Evolutionary conservation across 2,329 filamentous ascomycete species (phyloP).

Genomic region (Sordariomycetes sp.): DNA sequence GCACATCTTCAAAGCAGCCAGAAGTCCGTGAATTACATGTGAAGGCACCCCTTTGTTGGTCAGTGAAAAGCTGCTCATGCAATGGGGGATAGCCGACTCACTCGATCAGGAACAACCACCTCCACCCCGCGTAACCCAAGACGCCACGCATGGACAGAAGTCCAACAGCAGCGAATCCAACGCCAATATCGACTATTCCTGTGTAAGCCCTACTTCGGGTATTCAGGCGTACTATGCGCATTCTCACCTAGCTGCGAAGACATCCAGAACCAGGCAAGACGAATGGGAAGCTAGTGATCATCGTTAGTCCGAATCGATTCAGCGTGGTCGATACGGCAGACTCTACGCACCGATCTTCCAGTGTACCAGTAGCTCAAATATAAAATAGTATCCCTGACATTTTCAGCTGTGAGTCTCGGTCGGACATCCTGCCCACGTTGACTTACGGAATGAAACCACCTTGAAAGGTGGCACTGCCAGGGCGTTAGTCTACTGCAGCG

Average conservation of each 20-base stretch:
- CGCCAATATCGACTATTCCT: constrained; percentile 35
- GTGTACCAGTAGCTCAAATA: constrained; percentile 67
- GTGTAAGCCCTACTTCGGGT: too few relatives aligned
- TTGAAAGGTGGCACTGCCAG: constrained; percentile 27
- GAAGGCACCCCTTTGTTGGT: constrained; percentile 15
- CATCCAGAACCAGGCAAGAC: constrained; percentile 61
- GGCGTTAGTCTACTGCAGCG: neutral
- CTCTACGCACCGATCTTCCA: constrained; percentile 36
- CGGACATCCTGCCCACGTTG: neutral
- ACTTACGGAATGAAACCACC: constrained; percentile 51
- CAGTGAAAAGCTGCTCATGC: constrained; percentile 5
- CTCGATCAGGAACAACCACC: constrained; percentile 41
- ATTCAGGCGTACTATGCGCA: too few relatives aligned
- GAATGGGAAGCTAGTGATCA: constrained; percentile 42
- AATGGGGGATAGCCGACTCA: constrained; percentile 9
- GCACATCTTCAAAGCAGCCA: constrained; percentile 28
- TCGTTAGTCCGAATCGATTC: constrained; percentile 8
- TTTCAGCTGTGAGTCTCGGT: neutral
- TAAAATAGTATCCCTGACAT: constrained; percentile 31
- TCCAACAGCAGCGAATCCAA: constrained; percentile 47
- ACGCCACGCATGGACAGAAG: constrained; percentile 45
- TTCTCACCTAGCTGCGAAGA: constrained; percentile 18
- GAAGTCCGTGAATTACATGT: constrained; percentile 16
- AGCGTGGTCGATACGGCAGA: too few relatives aligned
- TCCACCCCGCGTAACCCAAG: constrained; percentile 44